These are phyloP conservation scores for Pseudogymnoascus sp. DNA, from an alignment of 2,329 filamentous ascomycete genomes.

Conservation along the genomic window DNA sequence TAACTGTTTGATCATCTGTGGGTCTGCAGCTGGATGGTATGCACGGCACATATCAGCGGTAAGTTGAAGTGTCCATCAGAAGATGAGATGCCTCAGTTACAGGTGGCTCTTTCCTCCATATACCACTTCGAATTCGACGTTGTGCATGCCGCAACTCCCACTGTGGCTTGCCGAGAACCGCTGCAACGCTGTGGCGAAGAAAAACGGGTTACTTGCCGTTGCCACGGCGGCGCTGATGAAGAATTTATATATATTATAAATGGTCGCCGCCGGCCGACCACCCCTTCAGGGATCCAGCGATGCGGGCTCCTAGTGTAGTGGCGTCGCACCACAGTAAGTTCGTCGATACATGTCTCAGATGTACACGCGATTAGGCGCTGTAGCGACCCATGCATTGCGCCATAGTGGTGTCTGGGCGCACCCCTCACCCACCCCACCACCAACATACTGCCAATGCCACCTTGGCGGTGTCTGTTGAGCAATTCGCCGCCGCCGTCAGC, in stretches of 20 bases:
- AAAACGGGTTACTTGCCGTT: background rate
- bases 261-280: background rate
- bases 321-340: background rate
- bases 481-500: background rate
- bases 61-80: background rate
- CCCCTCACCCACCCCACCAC: background rate
- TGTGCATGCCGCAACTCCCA: background rate
- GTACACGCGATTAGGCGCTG: conserved; percentile 8
- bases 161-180: background rate
- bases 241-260: conserved; percentile 7
- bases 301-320: conserved; percentile 1
- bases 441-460: background rate
- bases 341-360: conserved; percentile 1
- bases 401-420: background rate
- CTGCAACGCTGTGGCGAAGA: background rate
- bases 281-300: conserved; percentile 1
- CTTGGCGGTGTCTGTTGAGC: background rate
- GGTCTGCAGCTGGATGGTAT: background rate
- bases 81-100: background rate
- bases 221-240: background rate
- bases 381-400: conserved; percentile 1
- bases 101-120: background rate
- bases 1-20: conserved; percentile 6
- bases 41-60: background rate
- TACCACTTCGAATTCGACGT: background rate